phyloP scores from a whole-genome alignment of 1,284 basidiomycete species.

The Sporisorium scitamineum region DNA sequence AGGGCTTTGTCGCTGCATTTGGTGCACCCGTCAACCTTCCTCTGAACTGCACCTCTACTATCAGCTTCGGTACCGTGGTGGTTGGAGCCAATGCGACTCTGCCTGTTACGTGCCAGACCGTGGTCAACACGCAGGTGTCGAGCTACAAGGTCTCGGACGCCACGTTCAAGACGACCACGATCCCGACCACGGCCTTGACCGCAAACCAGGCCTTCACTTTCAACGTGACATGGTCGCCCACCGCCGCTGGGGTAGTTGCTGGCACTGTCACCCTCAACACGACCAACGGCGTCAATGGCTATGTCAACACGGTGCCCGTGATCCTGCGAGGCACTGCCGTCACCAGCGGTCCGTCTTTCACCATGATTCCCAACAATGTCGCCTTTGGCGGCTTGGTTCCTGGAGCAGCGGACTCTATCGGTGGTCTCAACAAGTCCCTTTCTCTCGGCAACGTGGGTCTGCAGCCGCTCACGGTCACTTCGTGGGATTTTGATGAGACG shows the following conservation, averaged over 20 bases:
- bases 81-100: slow-evolving; percentile 5
- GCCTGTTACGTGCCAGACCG: slow-evolving; percentile 12
- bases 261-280: slow-evolving; percentile 10
- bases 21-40: slow-evolving; percentile 30
- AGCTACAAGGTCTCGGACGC: background rate
- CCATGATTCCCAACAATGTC: slow-evolving; percentile 16
- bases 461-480: background rate
- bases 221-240: slow-evolving; percentile 25
- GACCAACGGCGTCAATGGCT: no score
- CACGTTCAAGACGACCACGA: slow-evolving; percentile 1
- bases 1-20: slow-evolving; percentile 8
- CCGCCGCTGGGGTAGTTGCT: background rate
- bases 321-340: slow-evolving; percentile 12
- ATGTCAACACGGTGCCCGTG: slow-evolving; percentile 18
- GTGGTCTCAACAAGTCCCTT: slow-evolving; percentile 16
- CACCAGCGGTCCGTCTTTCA: slow-evolving; percentile 7
- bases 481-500: slow-evolving; percentile 18
- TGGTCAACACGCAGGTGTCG: background rate
- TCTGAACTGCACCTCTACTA: slow-evolving; percentile 17
- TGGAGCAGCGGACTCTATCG: slow-evolving; percentile 11
- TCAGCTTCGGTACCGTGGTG: slow-evolving; percentile 11
- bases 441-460: slow-evolving; percentile 20
- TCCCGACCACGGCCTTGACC: slow-evolving; percentile 3
- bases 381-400: slow-evolving; percentile 24
- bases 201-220: slow-evolving; percentile 13